Percentiles rank a stretch among this genome's conserved stretches.
These are phyloP conservation scores for Gyrodon lividus DNA, from an alignment of 768 basidiomycete genomes.

Conservation along the genomic window DNA sequence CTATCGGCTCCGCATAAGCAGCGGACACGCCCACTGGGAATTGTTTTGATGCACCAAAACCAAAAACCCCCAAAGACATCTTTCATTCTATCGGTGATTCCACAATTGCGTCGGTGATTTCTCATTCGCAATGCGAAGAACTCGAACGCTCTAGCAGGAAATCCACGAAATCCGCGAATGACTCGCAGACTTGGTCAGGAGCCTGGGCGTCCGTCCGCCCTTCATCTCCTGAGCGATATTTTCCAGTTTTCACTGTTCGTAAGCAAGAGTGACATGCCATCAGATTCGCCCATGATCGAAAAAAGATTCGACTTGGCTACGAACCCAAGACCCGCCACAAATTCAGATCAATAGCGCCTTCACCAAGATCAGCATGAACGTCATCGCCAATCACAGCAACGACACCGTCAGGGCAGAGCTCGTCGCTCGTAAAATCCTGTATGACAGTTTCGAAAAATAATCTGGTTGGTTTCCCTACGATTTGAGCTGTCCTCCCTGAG, in stretches of 20 bases:
- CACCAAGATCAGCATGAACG: constrained; percentile 59
- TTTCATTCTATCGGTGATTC: neutral
- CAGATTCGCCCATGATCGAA: neutral
- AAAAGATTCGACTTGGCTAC: constrained; percentile 14
- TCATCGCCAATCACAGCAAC: constrained; percentile 67
- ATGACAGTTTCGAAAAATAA: constrained; percentile 62
- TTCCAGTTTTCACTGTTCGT: constrained; percentile 59
- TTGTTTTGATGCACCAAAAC: neutral
- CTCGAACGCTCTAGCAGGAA: constrained; percentile 31
- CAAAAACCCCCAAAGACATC: too few species aligned
- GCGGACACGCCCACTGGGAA: constrained; percentile 24
- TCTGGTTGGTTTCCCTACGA: constrained; percentile 64
- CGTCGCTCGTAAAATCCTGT: constrained; percentile 36
- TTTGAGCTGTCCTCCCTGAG: constrained; percentile 43
- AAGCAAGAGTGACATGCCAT: neutral
- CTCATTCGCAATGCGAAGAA: neutral
- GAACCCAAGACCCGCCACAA: constrained; percentile 63
- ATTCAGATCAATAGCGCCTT: constrained; percentile 57
- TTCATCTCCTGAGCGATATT: constrained; percentile 65
- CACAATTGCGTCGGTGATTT: constrained; percentile 36
- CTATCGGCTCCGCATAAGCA: constrained; percentile 5
- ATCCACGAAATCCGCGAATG: constrained; percentile 57
- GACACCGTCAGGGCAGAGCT: constrained; percentile 12
- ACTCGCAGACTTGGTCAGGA: constrained; percentile 54
- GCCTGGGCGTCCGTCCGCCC: constrained; percentile 32